Percentiles rank a stretch among this genome's conserved stretches.
Conservation (phyloP, 768 basidiomycete genomes). For the Chalciporus pseudorubinellus region DNA sequence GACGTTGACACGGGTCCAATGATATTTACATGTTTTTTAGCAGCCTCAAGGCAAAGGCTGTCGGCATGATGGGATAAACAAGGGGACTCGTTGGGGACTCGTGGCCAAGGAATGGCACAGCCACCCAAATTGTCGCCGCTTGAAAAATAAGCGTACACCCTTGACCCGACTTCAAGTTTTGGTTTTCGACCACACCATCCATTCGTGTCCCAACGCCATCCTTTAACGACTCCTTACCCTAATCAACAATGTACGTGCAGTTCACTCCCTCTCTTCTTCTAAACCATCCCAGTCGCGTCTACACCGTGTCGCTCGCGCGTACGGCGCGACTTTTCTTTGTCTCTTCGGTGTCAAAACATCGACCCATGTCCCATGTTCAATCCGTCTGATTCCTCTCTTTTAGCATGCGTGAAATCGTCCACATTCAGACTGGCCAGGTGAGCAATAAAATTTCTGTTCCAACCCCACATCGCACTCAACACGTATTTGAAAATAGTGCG, state of each 20-base stretch:
- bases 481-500: slow-evolving; percentile 59
- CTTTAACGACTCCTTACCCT: slow-evolving; percentile 27
- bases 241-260: slow-evolving; percentile 30
- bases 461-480: slow-evolving; percentile 22
- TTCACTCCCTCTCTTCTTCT: slow-evolving; percentile 5
- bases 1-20: neutral
- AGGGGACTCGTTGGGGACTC: slow-evolving; percentile 7
- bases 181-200: slow-evolving; percentile 36
- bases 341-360: slow-evolving; percentile 21
- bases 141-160: slow-evolving; percentile 38
- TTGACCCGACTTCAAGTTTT: slow-evolving; percentile 35
- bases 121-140: slow-evolving; percentile 34
- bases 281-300: slow-evolving; percentile 17
- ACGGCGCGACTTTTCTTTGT: slow-evolving; percentile 19
- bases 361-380: slow-evolving; percentile 14
- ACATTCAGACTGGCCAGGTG: slow-evolving; percentile 98
- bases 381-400: slow-evolving; percentile 28
- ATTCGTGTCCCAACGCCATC: slow-evolving; percentile 34
- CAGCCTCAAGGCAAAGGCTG: slow-evolving; percentile 8
- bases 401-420: slow-evolving; percentile 99
- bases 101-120: slow-evolving; percentile 16
- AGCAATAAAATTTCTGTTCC: slow-evolving; percentile 19
- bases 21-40: slow-evolving; percentile 8
- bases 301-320: slow-evolving; percentile 27
- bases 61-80: slow-evolving; percentile 3